phyloP scores from a whole-genome alignment of 345 rosid species.

The Zanthoxylum bungeanum region DNA sequence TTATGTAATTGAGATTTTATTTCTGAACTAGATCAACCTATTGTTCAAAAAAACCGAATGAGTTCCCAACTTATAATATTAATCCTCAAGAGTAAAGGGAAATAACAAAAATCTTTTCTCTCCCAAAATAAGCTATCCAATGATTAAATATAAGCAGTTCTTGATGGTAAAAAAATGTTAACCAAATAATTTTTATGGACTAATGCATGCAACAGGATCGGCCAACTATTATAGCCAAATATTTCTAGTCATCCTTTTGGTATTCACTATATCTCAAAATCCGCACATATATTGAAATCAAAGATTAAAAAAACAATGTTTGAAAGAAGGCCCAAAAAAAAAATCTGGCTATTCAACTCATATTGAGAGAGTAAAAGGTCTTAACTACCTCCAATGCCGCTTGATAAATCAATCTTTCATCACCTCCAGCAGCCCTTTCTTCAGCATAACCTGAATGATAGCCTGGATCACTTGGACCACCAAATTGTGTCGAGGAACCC shows the following conservation, averaged over 20 bases:
- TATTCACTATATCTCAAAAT: neutral
- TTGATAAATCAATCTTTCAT: constrained; percentile 82
- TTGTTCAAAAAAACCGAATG: neutral
- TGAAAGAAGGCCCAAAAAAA: neutral
- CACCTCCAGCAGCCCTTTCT: constrained; percentile 50
- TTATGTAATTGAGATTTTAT: neutral
- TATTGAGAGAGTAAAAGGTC: neutral
- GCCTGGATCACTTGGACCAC: constrained; percentile 45
- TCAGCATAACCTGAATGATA: constrained; percentile 47
- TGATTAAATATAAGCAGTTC: neutral
- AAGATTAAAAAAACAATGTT: neutral
- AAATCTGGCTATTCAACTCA: neutral
- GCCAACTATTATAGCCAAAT: neutral
- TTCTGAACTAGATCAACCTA: neutral
- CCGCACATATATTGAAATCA: neutral
- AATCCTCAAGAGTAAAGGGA: neutral
- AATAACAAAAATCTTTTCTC: neutral
- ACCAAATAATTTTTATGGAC: neutral
- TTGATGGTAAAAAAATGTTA: neutral
- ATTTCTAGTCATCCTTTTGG: neutral
- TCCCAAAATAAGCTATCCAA: constrained; percentile 2
- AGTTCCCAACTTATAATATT: neutral
- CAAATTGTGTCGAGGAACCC: constrained; percentile 33
- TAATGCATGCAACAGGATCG: neutral
- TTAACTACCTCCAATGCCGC: constrained; percentile 78